Conservation (phyloP, 1,284 basidiomycete genomes). For the Schizopora paradoxa region DNA sequence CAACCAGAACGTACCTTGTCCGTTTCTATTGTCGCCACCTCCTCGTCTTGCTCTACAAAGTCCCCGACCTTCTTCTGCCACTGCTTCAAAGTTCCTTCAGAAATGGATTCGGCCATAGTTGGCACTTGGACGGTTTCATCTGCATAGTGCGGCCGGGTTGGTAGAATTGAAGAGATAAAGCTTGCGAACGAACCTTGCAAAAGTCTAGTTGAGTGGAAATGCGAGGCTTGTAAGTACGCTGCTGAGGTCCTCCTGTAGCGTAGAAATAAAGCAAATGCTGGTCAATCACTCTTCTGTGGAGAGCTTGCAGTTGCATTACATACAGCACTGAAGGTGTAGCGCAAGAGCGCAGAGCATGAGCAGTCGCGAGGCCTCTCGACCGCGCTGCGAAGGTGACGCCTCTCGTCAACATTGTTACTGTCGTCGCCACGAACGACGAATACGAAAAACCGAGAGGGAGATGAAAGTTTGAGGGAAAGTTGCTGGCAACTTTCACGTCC, state of each 20-base stretch:
- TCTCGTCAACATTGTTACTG: conserved; percentile 67
- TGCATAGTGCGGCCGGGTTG: conserved; percentile 26
- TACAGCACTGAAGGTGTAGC: conserved; percentile 41
- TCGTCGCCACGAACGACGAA: too few relatives aligned
- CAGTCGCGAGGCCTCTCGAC: conserved; percentile 43
- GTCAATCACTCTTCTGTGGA: conserved; percentile 1
- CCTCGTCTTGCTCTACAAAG: conserved; percentile 87
- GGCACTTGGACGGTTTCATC: conserved; percentile 94
- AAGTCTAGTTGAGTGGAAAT: conserved; percentile 65
- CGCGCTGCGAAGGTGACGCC: conserved; percentile 63
- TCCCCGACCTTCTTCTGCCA: conserved; percentile 96
- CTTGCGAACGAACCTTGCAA: conserved; percentile 49
- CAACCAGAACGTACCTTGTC: conserved; percentile 72
- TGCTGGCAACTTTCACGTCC: too few relatives aligned
- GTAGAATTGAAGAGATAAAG: conserved; percentile 7
- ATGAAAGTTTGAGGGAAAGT: too few relatives aligned
- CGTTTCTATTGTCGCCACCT: conserved; percentile 97
- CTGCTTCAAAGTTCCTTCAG: conserved; percentile 93
- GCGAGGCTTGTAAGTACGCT: conserved; percentile 44
- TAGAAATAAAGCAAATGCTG: neutral
- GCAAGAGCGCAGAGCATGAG: conserved; percentile 33
- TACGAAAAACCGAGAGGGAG: too few relatives aligned
- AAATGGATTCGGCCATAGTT: conserved; percentile 98
- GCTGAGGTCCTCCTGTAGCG: conserved; percentile 41
- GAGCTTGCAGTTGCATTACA: conserved; percentile 35